Conservation (phyloP, 202 grass and related monocot genomes). For the Panicum hallii region DNA sequence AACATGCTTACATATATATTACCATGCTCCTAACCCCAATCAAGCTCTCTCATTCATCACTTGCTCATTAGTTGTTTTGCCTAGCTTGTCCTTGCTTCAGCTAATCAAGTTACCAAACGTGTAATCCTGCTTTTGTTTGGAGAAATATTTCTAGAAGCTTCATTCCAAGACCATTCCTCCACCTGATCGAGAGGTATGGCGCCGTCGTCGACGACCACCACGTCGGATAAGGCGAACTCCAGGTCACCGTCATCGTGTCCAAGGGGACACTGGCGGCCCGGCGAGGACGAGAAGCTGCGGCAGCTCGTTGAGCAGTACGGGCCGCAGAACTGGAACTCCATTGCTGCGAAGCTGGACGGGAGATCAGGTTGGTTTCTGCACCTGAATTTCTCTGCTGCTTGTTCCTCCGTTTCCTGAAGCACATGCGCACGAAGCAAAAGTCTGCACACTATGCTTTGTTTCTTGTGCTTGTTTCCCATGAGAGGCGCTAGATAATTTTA, state of each 20-base stretch:
- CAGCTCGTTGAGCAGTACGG: conserved; percentile 81
- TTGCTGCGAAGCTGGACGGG: conserved; percentile 89
- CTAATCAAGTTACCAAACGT: background rate
- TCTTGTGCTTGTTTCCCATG: background rate
- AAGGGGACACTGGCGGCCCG: conserved; percentile 83
- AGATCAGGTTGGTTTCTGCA: conserved; percentile 73
- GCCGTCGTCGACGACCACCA: conserved; percentile 57
- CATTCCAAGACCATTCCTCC: background rate
- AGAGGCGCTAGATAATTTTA: background rate
- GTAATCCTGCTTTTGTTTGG: background rate
- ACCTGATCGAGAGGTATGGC: background rate
- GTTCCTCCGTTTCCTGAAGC: too few species aligned
- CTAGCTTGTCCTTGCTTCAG: conserved; percentile 28
- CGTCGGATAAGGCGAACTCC: conserved; percentile 48
- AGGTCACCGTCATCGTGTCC: conserved; percentile 53
- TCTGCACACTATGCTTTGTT: too few species aligned
- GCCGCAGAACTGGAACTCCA: conserved; percentile 97
- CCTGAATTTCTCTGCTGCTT: too few species aligned
- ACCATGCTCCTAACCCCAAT: background rate
- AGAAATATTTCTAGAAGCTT: background rate
- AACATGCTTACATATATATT: conserved; percentile 34
- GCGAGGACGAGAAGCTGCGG: conserved; percentile 82
- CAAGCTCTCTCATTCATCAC: background rate
- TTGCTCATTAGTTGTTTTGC: background rate
- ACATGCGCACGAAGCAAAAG: too few species aligned